Evolutionary conservation across 108 stramenopile species (phyloP), one percentile per base, ranked within the genome.

Genomic region (Stephanodiscus minutulus): DNA sequence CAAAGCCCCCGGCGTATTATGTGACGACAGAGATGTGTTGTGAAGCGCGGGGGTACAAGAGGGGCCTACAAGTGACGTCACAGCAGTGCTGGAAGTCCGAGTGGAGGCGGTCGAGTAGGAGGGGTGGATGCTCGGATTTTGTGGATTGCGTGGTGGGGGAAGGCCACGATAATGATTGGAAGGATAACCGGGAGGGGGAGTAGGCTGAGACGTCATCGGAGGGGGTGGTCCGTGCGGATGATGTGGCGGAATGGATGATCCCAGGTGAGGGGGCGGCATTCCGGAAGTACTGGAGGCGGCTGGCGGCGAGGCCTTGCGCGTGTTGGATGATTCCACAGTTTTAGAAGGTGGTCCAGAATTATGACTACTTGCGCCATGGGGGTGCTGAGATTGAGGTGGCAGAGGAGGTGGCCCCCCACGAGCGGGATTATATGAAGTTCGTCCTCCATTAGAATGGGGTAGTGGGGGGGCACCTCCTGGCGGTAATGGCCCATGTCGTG

Each of bases 401-500:
- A 17, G 48, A 53, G 46, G 25, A 5, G 9, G 21, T 3, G 60
- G 7, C 12, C 29, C 50, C 27, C 24, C 27, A 24, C 47, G 64
- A 29, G 8, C 12, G 22, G 54, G 55, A 36, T 61, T 57, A 59
- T 66, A 66, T 25, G 67, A 49, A 22, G 67, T 33, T 60, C 52
- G 69, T 47, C 47, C 46, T 25, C 63, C 71, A 50, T 59, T 41
- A 29, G 46, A 22, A 33, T 64, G 25, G 18, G 61, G 29, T 18
- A 53, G 52, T 12, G 53, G 71, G 8, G 44, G 64, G 6, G 55
- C 44, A n/a, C 39, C 63, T 63, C 53, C 48, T 70, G 62, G 78
- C 10, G 73, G 79, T 29, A 73, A 76, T 35, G 64, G 80, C 13
- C 80, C 79, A 58, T 70, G 65, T 20, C 79, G 60, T 69, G 48